phyloP scores from a whole-genome alignment of 164 flowering plant genomes.

The Protea cynaroides region DNA sequence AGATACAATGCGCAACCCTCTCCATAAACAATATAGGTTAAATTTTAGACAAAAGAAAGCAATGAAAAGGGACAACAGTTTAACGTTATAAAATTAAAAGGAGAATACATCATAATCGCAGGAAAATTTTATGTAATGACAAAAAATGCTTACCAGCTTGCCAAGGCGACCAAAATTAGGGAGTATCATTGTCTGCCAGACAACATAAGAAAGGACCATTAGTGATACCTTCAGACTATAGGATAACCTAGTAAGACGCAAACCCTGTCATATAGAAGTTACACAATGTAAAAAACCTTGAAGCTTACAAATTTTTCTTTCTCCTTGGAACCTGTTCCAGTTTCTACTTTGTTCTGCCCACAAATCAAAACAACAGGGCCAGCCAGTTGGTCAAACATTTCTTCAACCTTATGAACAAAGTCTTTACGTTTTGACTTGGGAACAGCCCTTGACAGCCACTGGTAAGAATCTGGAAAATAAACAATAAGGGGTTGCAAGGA shows the following conservation, averaged over 20 bases:
- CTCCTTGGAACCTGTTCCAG: slow-evolving; percentile 61
- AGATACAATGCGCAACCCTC: too few species aligned
- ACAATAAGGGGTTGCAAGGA: slow-evolving; percentile 78
- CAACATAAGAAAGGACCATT: slow-evolving; percentile 7
- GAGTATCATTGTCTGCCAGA: slow-evolving; percentile 81
- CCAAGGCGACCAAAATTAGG: slow-evolving; percentile 81
- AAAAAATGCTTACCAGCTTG: slow-evolving; percentile 62
- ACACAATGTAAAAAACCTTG: background rate
- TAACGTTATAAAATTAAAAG: background rate
- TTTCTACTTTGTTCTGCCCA: slow-evolving; percentile 85
- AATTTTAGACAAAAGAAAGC: too few species aligned
- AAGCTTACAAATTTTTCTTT: slow-evolving; percentile 81
- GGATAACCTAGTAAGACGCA: background rate
- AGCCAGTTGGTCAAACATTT: slow-evolving; percentile 71
- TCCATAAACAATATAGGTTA: too few species aligned
- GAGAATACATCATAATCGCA: background rate
- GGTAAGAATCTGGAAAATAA: slow-evolving; percentile 85
- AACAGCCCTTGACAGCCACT: slow-evolving; percentile 86
- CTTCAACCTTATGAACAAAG: slow-evolving; percentile 61
- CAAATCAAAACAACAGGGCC: slow-evolving; percentile 91
- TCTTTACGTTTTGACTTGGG: slow-evolving; percentile 74
- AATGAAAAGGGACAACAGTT: background rate
- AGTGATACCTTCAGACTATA: too few species aligned
- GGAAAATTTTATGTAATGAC: background rate
- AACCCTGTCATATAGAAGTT: background rate